phyloP scores from a whole-genome alignment of 2,329 filamentous ascomycete species.

The Ophiostoma sp. region DNA sequence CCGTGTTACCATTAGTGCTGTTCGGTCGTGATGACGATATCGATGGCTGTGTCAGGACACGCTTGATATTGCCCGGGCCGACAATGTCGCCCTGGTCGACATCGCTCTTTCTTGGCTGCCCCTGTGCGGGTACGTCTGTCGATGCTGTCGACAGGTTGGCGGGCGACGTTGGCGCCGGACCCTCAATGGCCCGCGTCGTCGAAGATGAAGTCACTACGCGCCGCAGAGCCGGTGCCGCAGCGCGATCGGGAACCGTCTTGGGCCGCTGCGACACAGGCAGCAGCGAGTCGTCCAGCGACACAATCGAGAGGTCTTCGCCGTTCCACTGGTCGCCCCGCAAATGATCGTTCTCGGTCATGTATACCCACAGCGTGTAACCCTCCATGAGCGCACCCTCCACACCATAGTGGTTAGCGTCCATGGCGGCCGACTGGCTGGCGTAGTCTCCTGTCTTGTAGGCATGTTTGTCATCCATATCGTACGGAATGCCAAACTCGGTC shows the following conservation, averaged over 20 bases:
- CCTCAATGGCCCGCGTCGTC: constrained; percentile 41
- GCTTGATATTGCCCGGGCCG: constrained; percentile 73
- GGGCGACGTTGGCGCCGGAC: constrained; percentile 36
- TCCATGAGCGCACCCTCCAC: constrained; percentile 81
- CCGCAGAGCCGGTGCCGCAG: constrained; percentile 47
- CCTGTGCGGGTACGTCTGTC: constrained; percentile 30
- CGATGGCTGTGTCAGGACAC: constrained; percentile 66
- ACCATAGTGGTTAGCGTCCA: constrained; percentile 95
- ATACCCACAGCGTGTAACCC: constrained; percentile 88
- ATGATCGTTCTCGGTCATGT: constrained; percentile 80
- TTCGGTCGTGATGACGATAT: constrained; percentile 63
- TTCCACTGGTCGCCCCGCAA: constrained; percentile 94
- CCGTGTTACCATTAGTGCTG: constrained; percentile 32
- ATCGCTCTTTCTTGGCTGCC: constrained; percentile 35
- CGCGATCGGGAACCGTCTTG: constrained; percentile 37
- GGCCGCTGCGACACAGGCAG: constrained; percentile 55
- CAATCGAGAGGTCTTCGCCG: constrained; percentile 92
- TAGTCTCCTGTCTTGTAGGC: constrained; percentile 97
- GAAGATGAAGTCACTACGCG: constrained; percentile 35
- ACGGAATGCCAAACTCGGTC: constrained; percentile 96
- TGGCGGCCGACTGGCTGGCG: constrained; percentile 83
- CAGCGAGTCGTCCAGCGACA: constrained; percentile 75
- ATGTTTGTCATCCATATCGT: constrained; percentile 96
- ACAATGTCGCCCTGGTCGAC: constrained; percentile 58
- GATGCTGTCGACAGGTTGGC: constrained; percentile 34